These are phyloP conservation scores for Eimeria necatrix DNA, from an alignment of 169 alveolate species.

Conservation along the genomic window DNA sequence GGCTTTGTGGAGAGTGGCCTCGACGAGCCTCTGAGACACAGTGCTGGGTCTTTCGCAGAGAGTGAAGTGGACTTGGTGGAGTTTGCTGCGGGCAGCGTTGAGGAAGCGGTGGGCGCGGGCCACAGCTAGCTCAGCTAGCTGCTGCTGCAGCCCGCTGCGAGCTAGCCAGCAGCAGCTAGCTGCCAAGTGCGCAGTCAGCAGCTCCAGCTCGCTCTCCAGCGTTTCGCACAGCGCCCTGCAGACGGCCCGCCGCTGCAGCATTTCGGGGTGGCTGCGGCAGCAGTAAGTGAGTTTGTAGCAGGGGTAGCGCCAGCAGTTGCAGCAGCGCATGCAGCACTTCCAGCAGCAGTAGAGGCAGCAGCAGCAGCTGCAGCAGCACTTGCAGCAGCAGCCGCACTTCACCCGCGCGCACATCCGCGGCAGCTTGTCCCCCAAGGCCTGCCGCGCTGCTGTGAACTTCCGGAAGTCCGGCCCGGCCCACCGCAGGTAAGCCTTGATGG, in stretches of 20 bases:
- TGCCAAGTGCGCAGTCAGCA: not conserved
- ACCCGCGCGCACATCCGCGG: not conserved
- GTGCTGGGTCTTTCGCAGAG: not conserved
- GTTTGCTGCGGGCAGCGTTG: not conserved
- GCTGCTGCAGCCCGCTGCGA: not conserved
- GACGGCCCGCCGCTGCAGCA: too few species aligned
- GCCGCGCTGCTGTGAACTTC: not conserved
- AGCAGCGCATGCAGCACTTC: not conserved
- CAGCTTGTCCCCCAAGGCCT: not conserved
- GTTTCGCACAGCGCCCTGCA: not conserved
- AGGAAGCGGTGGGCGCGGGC: not conserved
- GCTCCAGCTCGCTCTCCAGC: not conserved
- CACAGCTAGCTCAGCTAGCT: not conserved
- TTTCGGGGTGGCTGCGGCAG: not conserved
- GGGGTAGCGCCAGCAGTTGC: not conserved
- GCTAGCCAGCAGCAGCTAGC: not conserved
- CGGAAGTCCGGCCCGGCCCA: not conserved
- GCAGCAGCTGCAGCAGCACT: conserved; percentile 63
- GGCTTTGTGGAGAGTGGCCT: not conserved
- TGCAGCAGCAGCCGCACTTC: conserved; percentile 13
- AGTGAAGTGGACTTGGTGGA: not conserved
- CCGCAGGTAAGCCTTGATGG: not conserved
- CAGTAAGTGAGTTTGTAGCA: not conserved
- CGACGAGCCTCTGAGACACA: not conserved
- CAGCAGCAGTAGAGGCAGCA: conserved; percentile 51